Base-by-base conservation (phyloP, 352 stramenopile species). In the Elongisporangium senticosum region DNA sequence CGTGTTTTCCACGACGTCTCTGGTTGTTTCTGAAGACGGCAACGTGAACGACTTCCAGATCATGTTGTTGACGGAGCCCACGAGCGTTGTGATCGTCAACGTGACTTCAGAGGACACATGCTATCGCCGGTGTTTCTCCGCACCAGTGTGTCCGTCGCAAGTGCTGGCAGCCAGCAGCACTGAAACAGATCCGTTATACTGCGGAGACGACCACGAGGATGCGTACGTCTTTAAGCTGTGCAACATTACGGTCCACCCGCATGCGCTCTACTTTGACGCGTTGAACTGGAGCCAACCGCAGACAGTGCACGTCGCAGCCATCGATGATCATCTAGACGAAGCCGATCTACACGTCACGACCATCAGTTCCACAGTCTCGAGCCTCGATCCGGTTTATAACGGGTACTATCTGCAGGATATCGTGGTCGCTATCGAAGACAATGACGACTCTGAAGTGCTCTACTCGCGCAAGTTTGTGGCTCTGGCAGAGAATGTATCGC, bases 21-120 rank as follows among this genome's bases (percentile, higher is more conserved):
- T 93, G 8, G 69, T 71, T 8, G 77, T 93, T 2, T 87, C 80
- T 0, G 83, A 93, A 56, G 67, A 77, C 1, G 83, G 83, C 0
- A 77, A 79, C 43, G 78, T 69, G 2, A 90, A 90, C 26, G 77
- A 90, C 53, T 93, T 88, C 53, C 80, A 93, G 56, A 72, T 90
- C 8, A 53, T 89, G 5, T 28, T 93, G 28, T 65, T 87, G 0
- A 88, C 80, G 0, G 75, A 90, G 54, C 83, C 83, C 7, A 90
- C 67, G 13, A 57, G 67, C 22, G 52, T 79, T 7, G 80, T 90
- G 7, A 43, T 51, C 7, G 64, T 93, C 2, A 26, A 52, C 2
- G 63, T 93, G 14, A 68, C 83, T 39, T 75, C 80, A 2, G 55
- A 67, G 11, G 78, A 64, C 0, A 72, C 72, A 11, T 93, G 83